Conservation (phyloP, 164 flowering plant species). For the Taxillus chinensis region DNA sequence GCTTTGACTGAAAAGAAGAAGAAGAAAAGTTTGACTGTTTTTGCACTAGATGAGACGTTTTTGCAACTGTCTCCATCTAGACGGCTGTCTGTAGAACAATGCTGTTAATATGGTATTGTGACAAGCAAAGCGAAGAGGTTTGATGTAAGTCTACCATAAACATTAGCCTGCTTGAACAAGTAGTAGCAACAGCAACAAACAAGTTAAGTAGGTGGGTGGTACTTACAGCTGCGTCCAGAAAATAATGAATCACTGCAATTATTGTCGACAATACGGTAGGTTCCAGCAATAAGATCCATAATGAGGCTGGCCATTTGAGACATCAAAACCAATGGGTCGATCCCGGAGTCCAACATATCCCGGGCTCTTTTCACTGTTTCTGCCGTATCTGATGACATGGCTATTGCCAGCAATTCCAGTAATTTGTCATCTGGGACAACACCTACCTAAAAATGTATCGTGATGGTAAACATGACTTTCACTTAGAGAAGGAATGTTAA, state of each 20-base stretch:
- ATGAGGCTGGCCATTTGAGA: constrained; percentile 93
- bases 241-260: constrained; percentile 30
- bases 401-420: constrained; percentile 82
- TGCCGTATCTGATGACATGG: constrained; percentile 90
- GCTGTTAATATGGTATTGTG: too few relatives aligned
- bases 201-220: neutral
- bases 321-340: constrained; percentile 90
- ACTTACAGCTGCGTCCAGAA: constrained; percentile 68
- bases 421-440: constrained; percentile 91
- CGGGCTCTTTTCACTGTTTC: constrained; percentile 91
- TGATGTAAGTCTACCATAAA: too few relatives aligned
- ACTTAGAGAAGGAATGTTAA: too few relatives aligned
- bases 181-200: neutral
- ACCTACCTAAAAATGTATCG: constrained; percentile 43
- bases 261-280: constrained; percentile 41
- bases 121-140: too few relatives aligned
- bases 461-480: neutral
- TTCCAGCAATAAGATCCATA: constrained; percentile 96
- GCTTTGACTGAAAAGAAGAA: too few relatives aligned
- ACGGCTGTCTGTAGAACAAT: too few relatives aligned
- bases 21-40: too few relatives aligned
- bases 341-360: constrained; percentile 83
- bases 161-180: neutral
- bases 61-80: too few relatives aligned
- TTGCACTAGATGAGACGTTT: too few relatives aligned